Base-by-base conservation (phyloP, 208 protist species). In the Balamuthia mandrillaris region DNA sequence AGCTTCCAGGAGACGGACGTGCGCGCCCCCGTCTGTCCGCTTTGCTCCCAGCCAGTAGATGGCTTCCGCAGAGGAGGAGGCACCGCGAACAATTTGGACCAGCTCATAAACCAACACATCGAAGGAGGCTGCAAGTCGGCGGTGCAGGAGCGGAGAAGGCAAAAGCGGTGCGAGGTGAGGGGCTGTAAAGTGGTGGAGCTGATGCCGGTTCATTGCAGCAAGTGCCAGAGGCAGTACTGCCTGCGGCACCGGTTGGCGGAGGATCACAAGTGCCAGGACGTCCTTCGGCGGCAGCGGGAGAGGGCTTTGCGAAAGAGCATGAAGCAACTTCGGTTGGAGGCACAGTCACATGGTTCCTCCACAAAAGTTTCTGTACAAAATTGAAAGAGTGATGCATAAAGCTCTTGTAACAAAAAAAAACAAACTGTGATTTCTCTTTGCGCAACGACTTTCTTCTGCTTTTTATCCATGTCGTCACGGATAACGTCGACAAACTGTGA, bases 191-290 rank as follows among this genome's bases (percentile, higher is more conserved):
- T 21, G n/a, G 18, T 21, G 49, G 16, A 21, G 49, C 75, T 82
- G 3, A 6, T 82, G 52, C 75, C 75, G 1, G 10, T 61, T 37
- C 16, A 42, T 3, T 82, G 75, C 75, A 6, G 52, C 16, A 33
- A 44, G 14, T 82, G 75, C 52, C 18, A 9, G 1, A 27, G 21
- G 3, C 54, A 82, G 37, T 82, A 82, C 52, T 82, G 75, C 52
- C 54, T 82, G 24, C 21, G 51, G n/a, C 75, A 82, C 56, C 75
- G 75, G 31, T 37, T 82, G 35, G 52, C 75, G 35, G 52, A 21
- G 10, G 75, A 66, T 31, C 75, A 82, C 56, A 82, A 82, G 41
- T 82, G 75, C 75, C 39, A 82, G 16, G 27, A 82, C n/a, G n/a
- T n/a, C n/a, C n/a, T n/a, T n/a, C n/a, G n/a, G n/a, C n/a, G n/a